Base-by-base conservation (phyloP, 2,329 filamentous ascomycete genomes). In the Penicillium vulpinum region DNA sequence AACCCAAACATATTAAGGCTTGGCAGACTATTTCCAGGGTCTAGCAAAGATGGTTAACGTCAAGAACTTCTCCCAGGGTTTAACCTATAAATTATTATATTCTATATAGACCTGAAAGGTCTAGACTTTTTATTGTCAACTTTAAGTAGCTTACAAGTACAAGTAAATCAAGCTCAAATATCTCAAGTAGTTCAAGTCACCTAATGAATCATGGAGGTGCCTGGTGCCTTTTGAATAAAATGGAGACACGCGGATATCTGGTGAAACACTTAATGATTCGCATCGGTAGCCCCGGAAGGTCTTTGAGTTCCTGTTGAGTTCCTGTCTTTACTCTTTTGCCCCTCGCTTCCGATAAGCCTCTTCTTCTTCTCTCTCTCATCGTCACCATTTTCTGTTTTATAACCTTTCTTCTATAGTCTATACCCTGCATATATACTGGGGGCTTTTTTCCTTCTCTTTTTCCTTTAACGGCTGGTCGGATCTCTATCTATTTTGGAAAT, bases 261-360 rank as follows among this genome's bases (percentile, higher is more conserved):
- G 63, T 66, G 63, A 65, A 66, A 66, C 64, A 54, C 51, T 57
- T 51, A 28, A 62, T 62, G 61, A 64, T 65, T 65, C 58, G 60
- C 61, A 61, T 65, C 62, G 64, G 64, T 65, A 61, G 58, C 44
- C 58, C 62, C 64, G 62, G 64, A 65, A 66, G 52, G 36, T 29
- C 48, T 35, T 54, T 36, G 33, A 56, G 57, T 63, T 63, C 63
- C 58, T 63, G 44, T 46, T 45, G 28, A 46, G 38, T 31, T 44
- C 39, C 39, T 29, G 46, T 36, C n/a, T 29, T 45, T 21, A 29
- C 41, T 43, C 41, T 29, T 50, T 51, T 64, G 57, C 62, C 63
- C 62, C 63, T 63, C 61, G 66, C 65, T 72, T 70, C 69, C 67
- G 69, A 72, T 70, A 68, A 72, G 70, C 67, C 67, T 67, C 66